Conservation (phyloP, 2,329 filamentous ascomycete genomes). For the Aspergillus sp. region DNA sequence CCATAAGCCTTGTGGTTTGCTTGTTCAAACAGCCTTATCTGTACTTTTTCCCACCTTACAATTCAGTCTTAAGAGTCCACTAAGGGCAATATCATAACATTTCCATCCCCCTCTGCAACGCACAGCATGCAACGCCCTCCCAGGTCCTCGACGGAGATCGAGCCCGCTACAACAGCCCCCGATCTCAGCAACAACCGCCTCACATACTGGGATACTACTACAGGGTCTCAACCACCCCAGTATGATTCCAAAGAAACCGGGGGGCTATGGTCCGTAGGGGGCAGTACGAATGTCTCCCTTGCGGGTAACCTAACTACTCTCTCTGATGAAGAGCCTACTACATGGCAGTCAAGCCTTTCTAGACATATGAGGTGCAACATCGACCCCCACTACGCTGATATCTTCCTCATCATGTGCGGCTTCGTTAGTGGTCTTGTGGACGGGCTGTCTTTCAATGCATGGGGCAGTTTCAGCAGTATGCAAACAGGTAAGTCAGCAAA, state of each 20-base stretch:
- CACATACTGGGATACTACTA: slow-evolving; percentile 14
- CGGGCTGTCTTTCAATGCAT: slow-evolving; percentile 42
- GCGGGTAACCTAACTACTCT: slow-evolving; percentile 14
- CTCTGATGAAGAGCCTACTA: slow-evolving; percentile 10
- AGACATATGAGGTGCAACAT: slow-evolving; percentile 25
- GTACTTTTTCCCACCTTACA: not conserved
- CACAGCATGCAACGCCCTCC: slow-evolving; percentile 14
- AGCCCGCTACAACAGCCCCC: not conserved
- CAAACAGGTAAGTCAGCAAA: slow-evolving; percentile 36
- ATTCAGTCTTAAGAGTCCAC: not conserved
- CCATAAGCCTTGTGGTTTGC: not conserved
- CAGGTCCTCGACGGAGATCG: slow-evolving; percentile 9
- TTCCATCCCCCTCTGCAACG: not conserved
- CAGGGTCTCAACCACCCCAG: not conserved
- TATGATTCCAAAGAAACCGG: slow-evolving; percentile 18
- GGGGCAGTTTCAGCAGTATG: slow-evolving; percentile 45
- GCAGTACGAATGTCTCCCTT: slow-evolving; percentile 26
- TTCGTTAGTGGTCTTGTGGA: slow-evolving; percentile 43
- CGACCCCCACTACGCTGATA: slow-evolving; percentile 26
- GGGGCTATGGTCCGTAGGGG: slow-evolving; percentile 23
- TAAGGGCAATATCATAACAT: not conserved
- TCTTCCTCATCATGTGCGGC: slow-evolving; percentile 35
- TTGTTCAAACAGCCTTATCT: not conserved
- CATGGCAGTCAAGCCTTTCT: slow-evolving; percentile 14
- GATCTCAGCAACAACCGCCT: slow-evolving; percentile 10